Evolutionary conservation across 768 basidiomycete genomes (phyloP).

Genomic region (Xerocomellus amylosporus): DNA sequence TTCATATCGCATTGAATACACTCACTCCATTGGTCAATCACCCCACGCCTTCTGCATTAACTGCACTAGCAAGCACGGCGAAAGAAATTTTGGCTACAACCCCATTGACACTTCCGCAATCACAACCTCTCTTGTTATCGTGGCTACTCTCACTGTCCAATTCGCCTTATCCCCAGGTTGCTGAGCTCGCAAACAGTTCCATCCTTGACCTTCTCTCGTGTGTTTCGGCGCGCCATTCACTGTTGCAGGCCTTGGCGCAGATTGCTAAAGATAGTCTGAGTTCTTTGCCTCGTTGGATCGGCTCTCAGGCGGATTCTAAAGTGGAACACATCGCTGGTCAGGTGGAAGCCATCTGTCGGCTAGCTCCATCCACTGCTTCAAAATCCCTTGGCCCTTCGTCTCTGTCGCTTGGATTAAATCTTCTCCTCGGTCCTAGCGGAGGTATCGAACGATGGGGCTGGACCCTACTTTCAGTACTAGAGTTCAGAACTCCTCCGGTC

Average conservation of each 20-base stretch:
- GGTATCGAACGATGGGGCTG: conserved; percentile 93
- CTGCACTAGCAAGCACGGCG: conserved; percentile 57
- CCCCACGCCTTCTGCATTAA: conserved; percentile 62
- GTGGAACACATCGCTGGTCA: conserved; percentile 66
- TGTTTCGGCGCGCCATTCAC: conserved; percentile 42
- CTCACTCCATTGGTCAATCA: conserved; percentile 71
- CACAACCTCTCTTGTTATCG: conserved; percentile 64
- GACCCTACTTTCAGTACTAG: conserved; percentile 77
- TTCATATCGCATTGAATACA: conserved; percentile 78
- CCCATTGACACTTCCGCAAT: conserved; percentile 60
- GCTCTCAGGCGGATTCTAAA: conserved; percentile 68
- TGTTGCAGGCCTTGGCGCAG: conserved; percentile 57
- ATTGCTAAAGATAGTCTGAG: conserved; percentile 63
- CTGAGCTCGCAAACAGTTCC: conserved; percentile 43
- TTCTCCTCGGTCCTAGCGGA: conserved; percentile 75
- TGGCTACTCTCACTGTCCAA: conserved; percentile 72
- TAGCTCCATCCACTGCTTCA: conserved; percentile 28
- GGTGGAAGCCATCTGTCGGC: conserved; percentile 66
- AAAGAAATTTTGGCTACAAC: conserved; percentile 52
- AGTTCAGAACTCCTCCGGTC: conserved; percentile 59
- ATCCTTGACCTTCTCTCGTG: conserved; percentile 46
- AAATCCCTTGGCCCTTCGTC: conserved; percentile 33
- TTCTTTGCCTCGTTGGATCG: conserved; percentile 68
- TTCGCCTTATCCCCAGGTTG: conserved; percentile 54
- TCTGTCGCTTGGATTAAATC: conserved; percentile 54